phyloP scores from a whole-genome alignment of 257 asterid genomes.

The Capsicum pubescens region DNA sequence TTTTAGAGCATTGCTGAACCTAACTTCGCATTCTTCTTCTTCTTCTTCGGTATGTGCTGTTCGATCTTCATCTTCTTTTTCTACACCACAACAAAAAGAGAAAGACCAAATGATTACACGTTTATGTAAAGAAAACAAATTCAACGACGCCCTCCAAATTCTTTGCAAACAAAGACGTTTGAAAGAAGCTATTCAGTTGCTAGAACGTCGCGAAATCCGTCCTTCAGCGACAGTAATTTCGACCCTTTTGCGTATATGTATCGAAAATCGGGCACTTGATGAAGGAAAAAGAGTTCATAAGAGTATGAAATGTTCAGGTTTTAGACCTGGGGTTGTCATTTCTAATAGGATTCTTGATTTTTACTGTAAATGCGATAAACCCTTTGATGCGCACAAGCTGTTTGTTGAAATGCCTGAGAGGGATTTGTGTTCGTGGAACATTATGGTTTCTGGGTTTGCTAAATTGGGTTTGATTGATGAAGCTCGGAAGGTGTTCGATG shows the following conservation, averaged over 20 bases:
- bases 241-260: conserved; percentile 54
- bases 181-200: conserved; percentile 52
- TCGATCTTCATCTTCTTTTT: background rate
- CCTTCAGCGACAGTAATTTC: conserved; percentile 51
- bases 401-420: conserved; percentile 66
- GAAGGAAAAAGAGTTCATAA: conserved; percentile 60
- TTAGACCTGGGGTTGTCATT: conserved; percentile 57
- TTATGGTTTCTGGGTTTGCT: conserved; percentile 68
- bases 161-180: conserved; percentile 65
- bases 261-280: conserved; percentile 58
- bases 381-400: conserved; percentile 52
- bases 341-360: conserved; percentile 67
- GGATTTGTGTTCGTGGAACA: conserved; percentile 80
- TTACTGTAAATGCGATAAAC: conserved; percentile 64
- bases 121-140: conserved; percentile 33
- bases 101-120: conserved; percentile 25
- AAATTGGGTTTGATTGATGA: conserved; percentile 52
- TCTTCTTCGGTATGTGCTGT: background rate
- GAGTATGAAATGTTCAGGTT: conserved; percentile 53
- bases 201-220: conserved; percentile 39
- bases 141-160: conserved; percentile 42
- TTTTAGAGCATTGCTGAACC: conserved; percentile 15
- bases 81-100: background rate
- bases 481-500: conserved; percentile 66
- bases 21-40: background rate